A percentile compares a stretch with the other conserved stretches of the same genome.
Conservation (phyloP, 805 yeast species). For the Hanseniaspora clermontiae region DNA sequence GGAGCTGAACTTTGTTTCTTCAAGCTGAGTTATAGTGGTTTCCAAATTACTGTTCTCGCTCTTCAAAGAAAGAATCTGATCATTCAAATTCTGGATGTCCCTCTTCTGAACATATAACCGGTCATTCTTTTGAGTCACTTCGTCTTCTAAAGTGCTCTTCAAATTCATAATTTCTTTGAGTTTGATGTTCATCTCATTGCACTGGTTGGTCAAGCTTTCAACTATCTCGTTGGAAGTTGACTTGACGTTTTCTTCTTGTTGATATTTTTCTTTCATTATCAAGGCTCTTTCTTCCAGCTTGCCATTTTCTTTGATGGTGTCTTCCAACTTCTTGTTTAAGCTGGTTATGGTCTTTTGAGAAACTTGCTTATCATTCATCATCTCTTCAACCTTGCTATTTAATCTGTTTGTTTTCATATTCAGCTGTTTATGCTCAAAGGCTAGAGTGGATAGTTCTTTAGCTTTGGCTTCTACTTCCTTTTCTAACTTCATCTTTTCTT, state of each 20-base stretch:
- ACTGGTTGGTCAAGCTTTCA: conserved; percentile 47
- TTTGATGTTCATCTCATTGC: conserved; percentile 58
- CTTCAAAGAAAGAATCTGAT: conserved; percentile 54
- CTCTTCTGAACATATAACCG: conserved; percentile 68
- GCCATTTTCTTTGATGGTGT: conserved; percentile 31
- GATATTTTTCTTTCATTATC: conserved; percentile 31
- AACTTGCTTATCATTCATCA: conserved; percentile 28
- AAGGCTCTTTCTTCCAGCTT: conserved; percentile 31
- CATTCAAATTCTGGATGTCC: conserved; percentile 52
- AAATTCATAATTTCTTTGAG: conserved; percentile 50
- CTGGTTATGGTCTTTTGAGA: conserved; percentile 31
- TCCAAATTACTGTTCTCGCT: conserved; percentile 8
- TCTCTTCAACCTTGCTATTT: conserved; percentile 13
- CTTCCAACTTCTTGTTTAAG: conserved; percentile 28
- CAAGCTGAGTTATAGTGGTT: neutral
- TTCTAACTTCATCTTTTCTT: conserved; percentile 17
- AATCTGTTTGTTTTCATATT: conserved; percentile 24
- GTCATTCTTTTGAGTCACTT: conserved; percentile 59
- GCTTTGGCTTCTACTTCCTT: conserved; percentile 27
- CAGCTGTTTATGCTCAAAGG: conserved; percentile 24
- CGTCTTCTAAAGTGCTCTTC: conserved; percentile 64
- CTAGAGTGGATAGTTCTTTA: conserved; percentile 29
- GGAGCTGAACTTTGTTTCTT: conserved; percentile 26
- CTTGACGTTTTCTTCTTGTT: conserved; percentile 29
- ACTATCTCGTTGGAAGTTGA: conserved; percentile 33